phyloP scores from a whole-genome alignment of 768 basidiomycete genomes.

The Psilocybe cubensis region DNA sequence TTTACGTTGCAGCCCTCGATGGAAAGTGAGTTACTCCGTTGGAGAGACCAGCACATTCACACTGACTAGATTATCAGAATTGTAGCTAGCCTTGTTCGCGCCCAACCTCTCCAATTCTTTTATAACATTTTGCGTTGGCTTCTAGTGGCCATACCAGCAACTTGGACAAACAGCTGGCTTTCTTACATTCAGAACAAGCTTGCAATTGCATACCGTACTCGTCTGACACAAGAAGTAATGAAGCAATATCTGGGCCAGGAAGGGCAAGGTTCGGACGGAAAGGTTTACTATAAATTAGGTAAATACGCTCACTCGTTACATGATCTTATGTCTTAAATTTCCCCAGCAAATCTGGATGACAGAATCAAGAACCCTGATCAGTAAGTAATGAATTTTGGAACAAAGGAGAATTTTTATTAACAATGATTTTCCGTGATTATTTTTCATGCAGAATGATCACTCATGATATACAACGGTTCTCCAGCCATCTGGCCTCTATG shows the following conservation, averaged over 20 bases:
- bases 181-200: slow-evolving; percentile 94
- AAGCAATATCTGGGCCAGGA: slow-evolving; percentile 82
- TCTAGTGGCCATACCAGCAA: slow-evolving; percentile 89
- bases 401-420: not conserved
- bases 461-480: slow-evolving; percentile 94
- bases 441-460: slow-evolving; percentile 78
- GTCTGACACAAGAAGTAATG: slow-evolving; percentile 84
- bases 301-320: slow-evolving; percentile 25
- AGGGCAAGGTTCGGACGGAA: slow-evolving; percentile 65
- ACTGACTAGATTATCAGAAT: slow-evolving; percentile 55
- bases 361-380: slow-evolving; percentile 96
- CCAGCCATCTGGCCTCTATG: slow-evolving; percentile 87
- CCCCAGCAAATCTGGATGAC: slow-evolving; percentile 88
- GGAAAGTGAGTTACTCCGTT: slow-evolving; percentile 64
- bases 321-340: not conserved
- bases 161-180: slow-evolving; percentile 92
- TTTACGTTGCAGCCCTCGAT: slow-evolving; percentile 94
- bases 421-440: no score
- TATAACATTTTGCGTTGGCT: slow-evolving; percentile 90
- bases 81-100: slow-evolving; percentile 92
- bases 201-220: slow-evolving; percentile 84
- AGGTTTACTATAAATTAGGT: slow-evolving; percentile 95
- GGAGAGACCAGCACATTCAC: not conserved
- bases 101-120: slow-evolving; percentile 77
- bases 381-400: slow-evolving; percentile 39